Percentiles rank a stretch among this genome's conserved stretches.
These are phyloP conservation scores for Steccherinum ochraceum DNA, from an alignment of 768 basidiomycete species.

Conservation along the genomic window DNA sequence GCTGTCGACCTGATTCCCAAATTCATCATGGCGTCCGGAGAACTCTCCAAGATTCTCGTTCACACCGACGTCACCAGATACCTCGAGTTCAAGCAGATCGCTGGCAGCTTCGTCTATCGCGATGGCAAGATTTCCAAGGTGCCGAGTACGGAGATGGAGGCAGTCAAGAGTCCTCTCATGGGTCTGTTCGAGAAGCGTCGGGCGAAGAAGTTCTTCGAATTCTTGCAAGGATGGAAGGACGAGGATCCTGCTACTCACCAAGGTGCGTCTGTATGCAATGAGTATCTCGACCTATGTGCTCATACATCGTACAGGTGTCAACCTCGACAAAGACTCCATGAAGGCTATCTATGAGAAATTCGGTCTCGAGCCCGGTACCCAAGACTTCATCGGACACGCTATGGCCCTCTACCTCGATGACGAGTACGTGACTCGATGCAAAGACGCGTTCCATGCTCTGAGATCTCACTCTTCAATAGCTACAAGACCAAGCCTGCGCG, in stretches of 20 bases:
- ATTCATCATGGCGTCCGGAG: conserved; percentile 98
- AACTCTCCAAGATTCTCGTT: conserved; percentile 95
- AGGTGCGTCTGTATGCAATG: conserved; percentile 43
- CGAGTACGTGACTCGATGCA: conserved; percentile 55
- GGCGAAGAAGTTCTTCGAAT: conserved; percentile 98
- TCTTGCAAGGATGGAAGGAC: conserved; percentile 92
- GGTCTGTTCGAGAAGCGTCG: conserved; percentile 98
- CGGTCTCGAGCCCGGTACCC: conserved; percentile 92
- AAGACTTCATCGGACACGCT: conserved; percentile 98
- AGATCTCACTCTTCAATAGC: conserved; percentile 34
- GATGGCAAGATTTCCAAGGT: conserved; percentile 98
- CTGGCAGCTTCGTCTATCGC: conserved; percentile 95
- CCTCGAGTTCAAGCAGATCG: conserved; percentile 99
- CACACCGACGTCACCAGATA: conserved; percentile 99
- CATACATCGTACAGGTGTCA: conserved; percentile 46
- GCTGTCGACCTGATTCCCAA: conserved; percentile 98
- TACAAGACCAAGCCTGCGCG: conserved; percentile 93
- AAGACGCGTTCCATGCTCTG: too few species aligned
- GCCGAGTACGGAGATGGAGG: conserved; percentile 96
- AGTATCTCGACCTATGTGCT: not conserved
- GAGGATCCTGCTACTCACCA: conserved; percentile 95
- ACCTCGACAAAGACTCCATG: conserved; percentile 91
- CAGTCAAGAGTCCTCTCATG: conserved; percentile 92
- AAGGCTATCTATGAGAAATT: conserved; percentile 94
- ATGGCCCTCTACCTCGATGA: conserved; percentile 99